Conservation (phyloP, 805 yeast genomes). For the Hanseniaspora meyeri region DNA sequence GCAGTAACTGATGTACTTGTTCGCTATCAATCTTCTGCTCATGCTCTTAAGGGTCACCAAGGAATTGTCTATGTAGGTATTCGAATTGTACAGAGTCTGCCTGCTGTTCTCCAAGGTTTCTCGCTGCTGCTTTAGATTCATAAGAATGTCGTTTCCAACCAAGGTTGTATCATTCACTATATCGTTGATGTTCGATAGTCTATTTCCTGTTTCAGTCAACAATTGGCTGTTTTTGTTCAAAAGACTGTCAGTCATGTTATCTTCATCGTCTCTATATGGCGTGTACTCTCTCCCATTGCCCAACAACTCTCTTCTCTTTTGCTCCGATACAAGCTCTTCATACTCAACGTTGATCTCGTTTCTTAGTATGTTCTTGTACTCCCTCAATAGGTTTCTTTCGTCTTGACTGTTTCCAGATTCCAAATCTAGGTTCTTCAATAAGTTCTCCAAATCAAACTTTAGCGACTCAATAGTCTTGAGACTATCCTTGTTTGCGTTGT, state of each 20-base stretch:
- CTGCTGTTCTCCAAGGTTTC: constrained; percentile 83
- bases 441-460: constrained; percentile 36
- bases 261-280: constrained; percentile 22
- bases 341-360: constrained; percentile 46
- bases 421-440: constrained; percentile 72
- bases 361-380: constrained; percentile 46
- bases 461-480: constrained; percentile 24
- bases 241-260: constrained; percentile 64
- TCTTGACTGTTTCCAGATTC: constrained; percentile 57
- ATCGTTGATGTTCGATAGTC: constrained; percentile 77
- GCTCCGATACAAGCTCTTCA: constrained; percentile 49
- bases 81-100: constrained; percentile 79
- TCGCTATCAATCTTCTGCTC: constrained; percentile 88
- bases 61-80: constrained; percentile 80
- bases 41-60: constrained; percentile 75
- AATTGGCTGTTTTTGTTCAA: constrained; percentile 58
- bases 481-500: constrained; percentile 21
- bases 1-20: constrained; percentile 78
- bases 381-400: constrained; percentile 59
- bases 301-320: constrained; percentile 60
- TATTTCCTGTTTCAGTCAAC: constrained; percentile 68
- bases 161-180: constrained; percentile 85
- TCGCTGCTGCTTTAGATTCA: constrained; percentile 80
- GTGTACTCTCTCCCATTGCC: constrained; percentile 33
- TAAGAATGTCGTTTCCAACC: constrained; percentile 80